These are phyloP conservation scores for Saccharum spontaneum DNA, from an alignment of 176 grass and related monocot species.

Conservation along the genomic window DNA sequence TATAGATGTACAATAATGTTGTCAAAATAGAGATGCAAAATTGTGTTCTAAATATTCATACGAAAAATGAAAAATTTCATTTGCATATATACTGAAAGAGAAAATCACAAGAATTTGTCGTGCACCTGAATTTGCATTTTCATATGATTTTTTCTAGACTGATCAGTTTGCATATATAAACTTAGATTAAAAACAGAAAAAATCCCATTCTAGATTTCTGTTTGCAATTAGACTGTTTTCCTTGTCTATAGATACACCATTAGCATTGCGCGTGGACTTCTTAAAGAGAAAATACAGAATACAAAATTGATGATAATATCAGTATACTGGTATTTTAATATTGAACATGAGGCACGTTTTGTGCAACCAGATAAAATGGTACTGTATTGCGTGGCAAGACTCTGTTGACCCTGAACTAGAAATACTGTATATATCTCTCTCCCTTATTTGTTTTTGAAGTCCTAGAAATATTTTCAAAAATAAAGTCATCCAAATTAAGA, in stretches of 20 bases:
- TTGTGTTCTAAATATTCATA: background rate
- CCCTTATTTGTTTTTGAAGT: too few relatives aligned
- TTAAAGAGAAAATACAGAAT: background rate
- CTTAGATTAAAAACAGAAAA: too few relatives aligned
- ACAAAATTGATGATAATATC: background rate
- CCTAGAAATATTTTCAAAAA: too few relatives aligned
- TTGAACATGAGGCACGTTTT: too few relatives aligned
- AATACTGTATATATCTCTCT: too few relatives aligned
- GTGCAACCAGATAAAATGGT: too few relatives aligned
- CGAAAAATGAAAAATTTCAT: background rate
- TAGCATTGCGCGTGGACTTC: background rate
- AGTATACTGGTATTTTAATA: background rate
- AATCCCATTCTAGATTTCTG: background rate
- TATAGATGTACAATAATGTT: background rate
- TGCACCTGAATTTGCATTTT: too few relatives aligned
- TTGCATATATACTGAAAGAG: background rate
- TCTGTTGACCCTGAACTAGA: too few relatives aligned
- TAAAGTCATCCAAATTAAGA: too few relatives aligned
- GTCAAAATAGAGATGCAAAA: background rate
- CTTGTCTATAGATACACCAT: background rate
- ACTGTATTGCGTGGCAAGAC: too few relatives aligned
- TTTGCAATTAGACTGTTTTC: background rate
- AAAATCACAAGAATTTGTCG: background rate
- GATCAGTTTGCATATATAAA: background rate
- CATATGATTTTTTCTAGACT: too few relatives aligned